A percentile compares a stretch with the other conserved stretches of the same genome.
Conservation (phyloP, 2,329 filamentous ascomycete species). For the Cryphonectria parasitica region DNA sequence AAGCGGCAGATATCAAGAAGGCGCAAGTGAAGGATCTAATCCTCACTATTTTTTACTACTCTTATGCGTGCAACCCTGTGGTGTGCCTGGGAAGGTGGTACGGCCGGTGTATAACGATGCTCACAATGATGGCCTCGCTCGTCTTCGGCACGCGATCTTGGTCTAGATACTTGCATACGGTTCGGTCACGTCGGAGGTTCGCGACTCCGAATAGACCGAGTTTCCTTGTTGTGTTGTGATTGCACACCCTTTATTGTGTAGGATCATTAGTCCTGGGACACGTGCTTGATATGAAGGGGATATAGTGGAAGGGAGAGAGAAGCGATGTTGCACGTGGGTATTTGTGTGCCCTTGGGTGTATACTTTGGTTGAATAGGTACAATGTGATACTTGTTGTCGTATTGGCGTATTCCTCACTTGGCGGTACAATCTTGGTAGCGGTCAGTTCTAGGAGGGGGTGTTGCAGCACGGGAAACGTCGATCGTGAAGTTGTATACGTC, state of each 20-base stretch:
- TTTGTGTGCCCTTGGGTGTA: not conserved
- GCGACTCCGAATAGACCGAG: constrained; percentile 1
- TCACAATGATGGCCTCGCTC: not conserved
- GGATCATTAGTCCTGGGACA: not conserved
- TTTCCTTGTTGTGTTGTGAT: not conserved
- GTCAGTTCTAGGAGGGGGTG: not conserved
- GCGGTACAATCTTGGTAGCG: not conserved
- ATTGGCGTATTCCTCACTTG: not conserved
- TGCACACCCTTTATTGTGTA: not conserved
- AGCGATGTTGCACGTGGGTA: not conserved
- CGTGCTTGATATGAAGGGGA: not conserved
- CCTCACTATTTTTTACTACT: no score
- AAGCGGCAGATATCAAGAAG: not conserved
- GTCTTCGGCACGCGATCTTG: not conserved
- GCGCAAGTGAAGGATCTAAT: no score
- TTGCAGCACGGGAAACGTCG: not conserved
- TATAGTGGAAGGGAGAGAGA: no score
- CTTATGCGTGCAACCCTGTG: no score
- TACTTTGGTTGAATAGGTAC: not conserved
- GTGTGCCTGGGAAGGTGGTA: no score
- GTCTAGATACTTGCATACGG: not conserved
- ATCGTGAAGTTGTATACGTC: not conserved
- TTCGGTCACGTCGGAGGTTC: not conserved
- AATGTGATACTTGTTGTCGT: not conserved
- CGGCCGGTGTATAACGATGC: not conserved